Conservation (phyloP, 2,329 filamentous ascomycete species). For the Fusarium anthophilum region DNA sequence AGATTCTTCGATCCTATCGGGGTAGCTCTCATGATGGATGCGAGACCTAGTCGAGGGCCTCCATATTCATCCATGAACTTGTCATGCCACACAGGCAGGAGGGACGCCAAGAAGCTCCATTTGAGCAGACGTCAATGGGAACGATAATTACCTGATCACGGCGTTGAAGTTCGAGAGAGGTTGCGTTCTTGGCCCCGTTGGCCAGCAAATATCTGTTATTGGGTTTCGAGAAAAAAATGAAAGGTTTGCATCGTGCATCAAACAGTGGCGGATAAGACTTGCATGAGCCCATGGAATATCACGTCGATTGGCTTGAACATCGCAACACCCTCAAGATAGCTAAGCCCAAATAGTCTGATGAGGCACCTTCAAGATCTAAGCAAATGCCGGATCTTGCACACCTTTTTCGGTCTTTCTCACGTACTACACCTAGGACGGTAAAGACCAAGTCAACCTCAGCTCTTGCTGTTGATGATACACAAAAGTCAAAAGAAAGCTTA, state of each 20-base stretch:
- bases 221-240: not conserved
- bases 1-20: not conserved
- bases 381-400: slow-evolving; percentile 34
- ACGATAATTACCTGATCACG: slow-evolving; percentile 15
- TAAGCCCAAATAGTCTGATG: slow-evolving; percentile 5
- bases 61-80: not conserved
- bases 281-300: not conserved
- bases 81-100: not conserved
- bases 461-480: not conserved
- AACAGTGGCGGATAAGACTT: slow-evolving; percentile 24
- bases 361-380: slow-evolving; percentile 18
- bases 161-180: not conserved
- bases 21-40: not conserved
- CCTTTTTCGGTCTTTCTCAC: slow-evolving; percentile 22
- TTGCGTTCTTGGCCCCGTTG: slow-evolving; percentile 9
- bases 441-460: slow-evolving; percentile 10
- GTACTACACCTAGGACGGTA: slow-evolving; percentile 19
- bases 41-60: not conserved
- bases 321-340: slow-evolving; percentile 14
- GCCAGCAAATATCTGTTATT: slow-evolving; percentile 3
- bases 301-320: slow-evolving; percentile 9
- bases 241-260: slow-evolving; percentile 4
- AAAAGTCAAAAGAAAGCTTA: slow-evolving; percentile 10
- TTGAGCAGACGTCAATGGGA: not conserved
- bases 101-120: not conserved